These are phyloP conservation scores for Huntiella omanensis DNA, from an alignment of 2,329 filamentous ascomycete species.

Conservation along the genomic window DNA sequence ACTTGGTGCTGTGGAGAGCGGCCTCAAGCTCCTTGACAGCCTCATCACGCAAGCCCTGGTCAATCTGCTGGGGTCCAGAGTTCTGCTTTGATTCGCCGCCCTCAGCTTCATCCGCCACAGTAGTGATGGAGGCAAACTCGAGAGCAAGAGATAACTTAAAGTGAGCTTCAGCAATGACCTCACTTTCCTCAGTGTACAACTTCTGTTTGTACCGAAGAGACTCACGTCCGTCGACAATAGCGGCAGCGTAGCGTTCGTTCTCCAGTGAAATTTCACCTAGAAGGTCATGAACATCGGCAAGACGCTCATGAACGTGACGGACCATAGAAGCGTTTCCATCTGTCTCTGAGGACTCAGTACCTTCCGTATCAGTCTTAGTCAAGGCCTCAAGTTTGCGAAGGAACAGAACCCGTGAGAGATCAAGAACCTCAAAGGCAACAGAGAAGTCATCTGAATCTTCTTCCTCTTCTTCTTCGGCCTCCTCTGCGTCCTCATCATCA, in stretches of 20 bases:
- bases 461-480: conserved; percentile 27
- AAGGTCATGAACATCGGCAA: conserved; percentile 84
- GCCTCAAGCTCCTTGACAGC: conserved; percentile 52
- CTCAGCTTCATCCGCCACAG: conserved; percentile 30
- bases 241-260: conserved; percentile 72
- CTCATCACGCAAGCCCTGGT: conserved; percentile 52
- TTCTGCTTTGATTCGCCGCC: conserved; percentile 26
- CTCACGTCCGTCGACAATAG: conserved; percentile 65
- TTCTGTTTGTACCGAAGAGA: conserved; percentile 62
- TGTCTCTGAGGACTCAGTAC: conserved; percentile 17
- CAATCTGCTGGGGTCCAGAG: conserved; percentile 26
- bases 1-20: conserved; percentile 53
- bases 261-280: conserved; percentile 94
- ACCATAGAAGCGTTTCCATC: conserved; percentile 21
- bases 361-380: conserved; percentile 10
- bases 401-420: conserved; percentile 53
- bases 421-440: conserved; percentile 67
- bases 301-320: conserved; percentile 57
- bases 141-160: conserved; percentile 91
- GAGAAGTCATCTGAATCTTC: conserved; percentile 57
- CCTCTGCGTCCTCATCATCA: conserved; percentile 33
- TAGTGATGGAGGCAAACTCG: conserved; percentile 73
- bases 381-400: conserved; percentile 31
- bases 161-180: conserved; percentile 81
- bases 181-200: conserved; percentile 62